Base-by-base conservation (phyloP, 257 asterid genomes). In the Apocynum venetum region DNA sequence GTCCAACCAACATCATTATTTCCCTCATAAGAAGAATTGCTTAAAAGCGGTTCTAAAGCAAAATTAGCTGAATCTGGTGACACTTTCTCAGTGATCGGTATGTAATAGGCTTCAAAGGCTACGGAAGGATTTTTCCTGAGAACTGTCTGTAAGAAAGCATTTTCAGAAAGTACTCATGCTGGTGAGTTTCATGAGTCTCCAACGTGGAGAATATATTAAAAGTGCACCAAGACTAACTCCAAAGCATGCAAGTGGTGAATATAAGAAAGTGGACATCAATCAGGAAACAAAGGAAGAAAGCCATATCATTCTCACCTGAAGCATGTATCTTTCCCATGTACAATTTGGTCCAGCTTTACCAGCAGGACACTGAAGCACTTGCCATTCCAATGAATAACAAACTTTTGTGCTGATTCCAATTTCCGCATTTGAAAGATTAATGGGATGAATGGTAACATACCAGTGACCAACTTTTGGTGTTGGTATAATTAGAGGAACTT, bases 291-390 rank as follows among this genome's bases (percentile, higher is more conserved):
- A 64, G 31, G 44, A 74, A 38, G 44, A 67, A 59, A 76, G 70
- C 14, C 49, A 53, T 46, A 17, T 43, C 31, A 79, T 77, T 19
- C 71, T 48, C 79, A 94, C 99, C 99, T 89, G 97, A 88, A 96
- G 95, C 80, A 56, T 70, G 84, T 93, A 92, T 78, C 84, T 86
- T 81, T 90, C 88, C 80, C 79, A 89, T 7, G 96, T 79, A 90
- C 99, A 96, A 85, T 91, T 90, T 20, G 86, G 84, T 83, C 99
- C 98, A 72, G 98, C 92, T 84, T 88, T 93, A 77, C 85, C 87
- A 9, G 76, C 60, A 60, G 97, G 99, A 76, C 99, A 96, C 83
- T 84, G 91, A 79, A 85, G 79, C 80, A 96, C 84, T 87, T 87
- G 89, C 91, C 88, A 87, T 80, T 84, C 87, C 87, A 93, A 82